A percentile compares a stretch with the other conserved stretches of the same genome.
Evolutionary conservation across 805 yeast genomes (phyloP).

Genomic region (Schizosaccharomyces octosporus): DNA sequence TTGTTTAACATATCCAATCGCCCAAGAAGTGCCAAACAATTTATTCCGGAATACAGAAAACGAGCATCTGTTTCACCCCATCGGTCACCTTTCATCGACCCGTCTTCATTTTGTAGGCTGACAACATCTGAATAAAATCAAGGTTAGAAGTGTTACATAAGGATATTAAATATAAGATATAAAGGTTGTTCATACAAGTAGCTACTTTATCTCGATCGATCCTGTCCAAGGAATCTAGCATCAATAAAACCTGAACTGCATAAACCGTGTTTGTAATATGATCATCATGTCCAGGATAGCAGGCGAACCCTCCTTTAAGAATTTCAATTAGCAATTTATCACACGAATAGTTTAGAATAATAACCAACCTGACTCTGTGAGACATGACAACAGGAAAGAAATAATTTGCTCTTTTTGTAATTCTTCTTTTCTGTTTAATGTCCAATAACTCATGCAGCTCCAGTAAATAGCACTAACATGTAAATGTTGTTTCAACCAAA

Average conservation of each 20-base stretch:
- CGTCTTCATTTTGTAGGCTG: constrained; percentile 23
- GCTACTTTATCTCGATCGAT: constrained; percentile 16
- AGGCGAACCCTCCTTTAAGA: constrained; percentile 35
- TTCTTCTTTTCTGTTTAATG: constrained; percentile 30
- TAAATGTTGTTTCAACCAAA: constrained; percentile 77
- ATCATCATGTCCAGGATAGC: constrained; percentile 73
- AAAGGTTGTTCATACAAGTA: constrained; percentile 17
- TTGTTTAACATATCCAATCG: constrained; percentile 25
- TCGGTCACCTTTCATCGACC: constrained; percentile 51
- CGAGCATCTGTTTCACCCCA: constrained; percentile 88
- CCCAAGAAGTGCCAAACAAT: constrained; percentile 45
- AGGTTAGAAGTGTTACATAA: background rate
- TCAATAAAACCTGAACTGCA: constrained; percentile 55
- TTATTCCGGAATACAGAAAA: constrained; percentile 63
- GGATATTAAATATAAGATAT: constrained; percentile 4
- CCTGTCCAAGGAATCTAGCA: constrained; percentile 33
- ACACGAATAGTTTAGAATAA: no score
- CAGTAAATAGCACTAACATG: constrained; percentile 82
- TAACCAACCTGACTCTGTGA: constrained; percentile 20
- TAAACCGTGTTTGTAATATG: constrained; percentile 68
- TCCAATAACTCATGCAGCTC: constrained; percentile 62
- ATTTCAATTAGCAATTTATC: background rate
- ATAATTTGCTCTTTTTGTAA: constrained; percentile 40
- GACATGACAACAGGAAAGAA: constrained; percentile 46
- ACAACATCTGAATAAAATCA: constrained; percentile 9